These are phyloP conservation scores for Pleurotus tuber-regium DNA, from an alignment of 768 basidiomycete genomes.

Conservation along the genomic window DNA sequence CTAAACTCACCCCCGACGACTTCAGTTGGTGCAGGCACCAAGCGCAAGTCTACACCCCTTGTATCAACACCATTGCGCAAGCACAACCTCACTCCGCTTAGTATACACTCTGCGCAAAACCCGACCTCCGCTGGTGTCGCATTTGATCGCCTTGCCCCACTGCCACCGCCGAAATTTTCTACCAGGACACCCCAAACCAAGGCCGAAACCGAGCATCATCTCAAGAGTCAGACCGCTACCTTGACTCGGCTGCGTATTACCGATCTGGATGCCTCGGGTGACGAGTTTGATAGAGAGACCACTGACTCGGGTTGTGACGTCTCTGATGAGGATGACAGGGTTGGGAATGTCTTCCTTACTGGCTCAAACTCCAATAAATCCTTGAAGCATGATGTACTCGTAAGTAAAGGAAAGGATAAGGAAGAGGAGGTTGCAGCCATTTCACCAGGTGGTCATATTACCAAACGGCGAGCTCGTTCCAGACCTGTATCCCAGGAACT, in stretches of 20 bases:
- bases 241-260: constrained; percentile 59
- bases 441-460: constrained; percentile 75
- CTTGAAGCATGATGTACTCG: constrained; percentile 15
- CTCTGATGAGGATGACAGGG: constrained; percentile 34
- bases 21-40: constrained; percentile 48
- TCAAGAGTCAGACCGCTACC: constrained; percentile 58
- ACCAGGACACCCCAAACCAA: constrained; percentile 49
- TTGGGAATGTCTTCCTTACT: constrained; percentile 30
- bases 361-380: constrained; percentile 21
- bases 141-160: constrained; percentile 55
- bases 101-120: constrained; percentile 39
- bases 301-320: constrained; percentile 55
- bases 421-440: constrained; percentile 67
- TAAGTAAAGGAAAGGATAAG: constrained; percentile 36
- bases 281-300: constrained; percentile 37
- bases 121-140: constrained; percentile 33
- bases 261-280: constrained; percentile 48
- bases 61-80: constrained; percentile 54
- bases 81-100: constrained; percentile 45
- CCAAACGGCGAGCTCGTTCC: constrained; percentile 71
- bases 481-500: constrained; percentile 70
- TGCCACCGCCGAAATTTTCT: constrained; percentile 49
- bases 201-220: constrained; percentile 50
- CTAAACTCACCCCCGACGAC: constrained; percentile 25
- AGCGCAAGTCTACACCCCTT: constrained; percentile 59